Conservation (phyloP, 169 alveolate genomes). For the Eimeria acervulina region DNA sequence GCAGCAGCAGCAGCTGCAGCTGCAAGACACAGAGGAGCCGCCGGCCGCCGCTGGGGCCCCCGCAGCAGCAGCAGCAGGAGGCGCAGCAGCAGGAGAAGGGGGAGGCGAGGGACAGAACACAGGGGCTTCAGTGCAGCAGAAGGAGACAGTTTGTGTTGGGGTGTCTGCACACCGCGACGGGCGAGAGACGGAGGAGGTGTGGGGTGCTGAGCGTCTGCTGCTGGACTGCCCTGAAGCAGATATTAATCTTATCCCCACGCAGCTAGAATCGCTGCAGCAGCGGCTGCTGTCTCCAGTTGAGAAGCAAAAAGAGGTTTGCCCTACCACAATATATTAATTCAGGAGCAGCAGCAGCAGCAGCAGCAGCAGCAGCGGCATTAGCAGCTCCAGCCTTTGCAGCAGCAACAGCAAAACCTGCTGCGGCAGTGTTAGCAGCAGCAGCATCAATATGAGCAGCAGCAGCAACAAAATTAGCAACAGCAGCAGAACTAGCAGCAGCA, state of each 20-base stretch:
- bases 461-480: neutral
- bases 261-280: slow-evolving; percentile 33
- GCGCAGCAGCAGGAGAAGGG: neutral
- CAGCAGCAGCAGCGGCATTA: neutral
- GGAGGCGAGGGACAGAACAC: neutral
- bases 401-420: neutral
- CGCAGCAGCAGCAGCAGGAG: slow-evolving; percentile 8
- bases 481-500: neutral
- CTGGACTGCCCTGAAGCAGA: slow-evolving; percentile 6
- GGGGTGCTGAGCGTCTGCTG: slow-evolving; percentile 12
- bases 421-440: no score
- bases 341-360: neutral
- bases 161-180: slow-evolving; percentile 17
- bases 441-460: neutral
- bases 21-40: neutral
- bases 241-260: neutral
- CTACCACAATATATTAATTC: no score
- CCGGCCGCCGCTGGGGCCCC: neutral
- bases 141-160: neutral
- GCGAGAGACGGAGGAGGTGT: slow-evolving; percentile 30
- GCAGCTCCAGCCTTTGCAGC: neutral
- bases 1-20: slow-evolving; percentile 15
- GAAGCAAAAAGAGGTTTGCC: slow-evolving; percentile 24
- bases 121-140: neutral
- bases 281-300: slow-evolving; percentile 55